Conservation (phyloP, 2,329 filamentous ascomycete species). For the Cladophialophora immunda region DNA sequence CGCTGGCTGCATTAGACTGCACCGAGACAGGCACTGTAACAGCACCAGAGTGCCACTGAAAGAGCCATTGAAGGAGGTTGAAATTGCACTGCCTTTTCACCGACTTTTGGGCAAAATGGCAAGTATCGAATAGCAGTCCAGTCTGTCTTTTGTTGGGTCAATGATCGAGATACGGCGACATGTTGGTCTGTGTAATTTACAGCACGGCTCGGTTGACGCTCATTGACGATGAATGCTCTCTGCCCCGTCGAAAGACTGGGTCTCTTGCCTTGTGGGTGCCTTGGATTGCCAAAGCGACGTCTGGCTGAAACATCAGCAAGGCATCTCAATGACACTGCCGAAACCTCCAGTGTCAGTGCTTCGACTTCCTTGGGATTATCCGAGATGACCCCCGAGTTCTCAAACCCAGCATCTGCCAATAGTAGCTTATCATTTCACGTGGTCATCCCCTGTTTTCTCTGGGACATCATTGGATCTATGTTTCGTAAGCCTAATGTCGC, state of each 20-base stretch:
- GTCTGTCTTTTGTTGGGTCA: conserved; percentile 12
- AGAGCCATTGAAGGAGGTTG: conserved; percentile 6
- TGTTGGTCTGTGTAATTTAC: conserved; percentile 27
- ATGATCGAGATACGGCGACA: background rate
- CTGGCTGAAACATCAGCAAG: conserved; percentile 30
- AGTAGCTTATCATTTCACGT: conserved; percentile 31
- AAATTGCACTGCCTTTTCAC: conserved; percentile 30
- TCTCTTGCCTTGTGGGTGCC: background rate
- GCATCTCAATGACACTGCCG: conserved; percentile 23
- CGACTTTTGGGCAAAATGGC: conserved; percentile 32
- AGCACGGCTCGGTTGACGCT: conserved; percentile 24
- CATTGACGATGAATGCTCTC: background rate
- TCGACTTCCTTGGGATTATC: conserved; percentile 24
- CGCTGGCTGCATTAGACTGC: conserved; percentile 25
- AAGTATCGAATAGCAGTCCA: conserved; percentile 18
- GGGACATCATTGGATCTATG: conserved; percentile 1
- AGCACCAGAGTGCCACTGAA: conserved; percentile 7
- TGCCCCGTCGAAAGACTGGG: background rate
- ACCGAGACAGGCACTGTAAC: conserved; percentile 7
- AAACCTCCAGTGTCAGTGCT: conserved; percentile 32
- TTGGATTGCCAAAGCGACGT: background rate
- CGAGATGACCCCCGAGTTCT: conserved; percentile 24
- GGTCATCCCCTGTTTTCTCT: conserved; percentile 16
- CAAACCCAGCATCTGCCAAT: conserved; percentile 23
- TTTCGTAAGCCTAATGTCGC: conserved; percentile 16